Conservation (phyloP, 2,329 filamentous ascomycete genomes). For the Diaporthe nobilis region DNA sequence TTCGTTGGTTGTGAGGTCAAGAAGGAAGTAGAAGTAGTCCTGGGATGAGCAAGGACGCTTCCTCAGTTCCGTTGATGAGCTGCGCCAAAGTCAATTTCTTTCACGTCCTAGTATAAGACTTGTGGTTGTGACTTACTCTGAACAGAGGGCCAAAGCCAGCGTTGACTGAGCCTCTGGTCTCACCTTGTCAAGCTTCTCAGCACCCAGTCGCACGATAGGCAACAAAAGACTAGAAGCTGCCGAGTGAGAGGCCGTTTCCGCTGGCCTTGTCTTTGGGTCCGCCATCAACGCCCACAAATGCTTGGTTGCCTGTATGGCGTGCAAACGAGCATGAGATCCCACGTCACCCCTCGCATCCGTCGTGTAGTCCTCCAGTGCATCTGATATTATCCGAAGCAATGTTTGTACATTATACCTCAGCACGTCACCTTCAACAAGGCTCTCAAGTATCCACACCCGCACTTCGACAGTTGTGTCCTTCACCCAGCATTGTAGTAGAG, state of each 20-base stretch:
- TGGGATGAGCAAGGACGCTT: constrained; percentile 69
- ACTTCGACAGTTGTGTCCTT: constrained; percentile 65
- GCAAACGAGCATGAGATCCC: constrained; percentile 86
- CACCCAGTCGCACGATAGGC: constrained; percentile 76
- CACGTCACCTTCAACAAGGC: constrained; percentile 63
- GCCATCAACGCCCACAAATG: constrained; percentile 66
- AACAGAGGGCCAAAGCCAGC: constrained; percentile 60
- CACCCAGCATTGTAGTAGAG: constrained; percentile 68
- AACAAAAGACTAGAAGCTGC: constrained; percentile 61
- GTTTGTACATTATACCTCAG: constrained; percentile 56
- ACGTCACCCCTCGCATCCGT: constrained; percentile 91
- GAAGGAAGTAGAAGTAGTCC: constrained; percentile 69
- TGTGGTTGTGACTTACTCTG: constrained; percentile 56
- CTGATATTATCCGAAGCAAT: constrained; percentile 63
- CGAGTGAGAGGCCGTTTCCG: constrained; percentile 27
- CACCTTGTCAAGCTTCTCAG: constrained; percentile 93
- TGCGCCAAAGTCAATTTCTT: constrained; percentile 44
- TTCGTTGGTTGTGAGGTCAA: constrained; percentile 59
- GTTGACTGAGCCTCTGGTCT: constrained; percentile 75
- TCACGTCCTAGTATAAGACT: too few relatives aligned
- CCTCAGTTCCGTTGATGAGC: constrained; percentile 53
- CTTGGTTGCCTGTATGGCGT: constrained; percentile 83
- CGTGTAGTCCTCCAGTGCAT: constrained; percentile 88
- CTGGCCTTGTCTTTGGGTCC: background rate
- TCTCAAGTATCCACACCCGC: constrained; percentile 68